Percentiles rank a stretch among this genome's conserved stretches.
Evolutionary conservation across 2,329 filamentous ascomycete species (phyloP).

Genomic region (Calonectria multiphialidica): DNA sequence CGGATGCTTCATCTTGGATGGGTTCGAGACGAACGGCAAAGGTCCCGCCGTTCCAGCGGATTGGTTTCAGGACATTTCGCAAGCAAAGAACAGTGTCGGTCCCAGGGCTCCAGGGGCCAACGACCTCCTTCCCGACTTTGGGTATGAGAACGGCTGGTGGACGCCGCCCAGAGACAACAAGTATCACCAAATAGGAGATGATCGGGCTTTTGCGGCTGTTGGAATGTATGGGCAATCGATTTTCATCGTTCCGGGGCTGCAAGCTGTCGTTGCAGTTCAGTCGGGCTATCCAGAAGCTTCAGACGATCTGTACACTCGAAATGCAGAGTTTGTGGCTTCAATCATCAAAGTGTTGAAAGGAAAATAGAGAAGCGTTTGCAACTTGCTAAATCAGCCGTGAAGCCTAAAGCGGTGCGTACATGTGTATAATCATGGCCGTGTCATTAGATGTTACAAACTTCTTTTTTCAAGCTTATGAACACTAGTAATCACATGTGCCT

Average conservation of each 20-base stretch:
- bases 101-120: not conserved
- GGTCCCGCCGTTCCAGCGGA: not conserved
- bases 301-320: not conserved
- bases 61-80: not conserved
- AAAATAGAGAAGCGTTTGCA: too few species aligned
- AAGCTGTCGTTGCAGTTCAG: not conserved
- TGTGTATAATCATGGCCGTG: too few species aligned
- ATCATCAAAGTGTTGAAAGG: not conserved
- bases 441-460: too few species aligned
- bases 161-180: not conserved
- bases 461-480: too few species aligned
- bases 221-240: not conserved
- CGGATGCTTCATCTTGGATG: not conserved
- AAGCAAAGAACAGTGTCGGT: not conserved
- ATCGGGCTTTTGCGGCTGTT: not conserved
- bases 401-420: too few species aligned
- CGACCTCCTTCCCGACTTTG: not conserved
- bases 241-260: not conserved
- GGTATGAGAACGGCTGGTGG: not conserved
- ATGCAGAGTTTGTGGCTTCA: not conserved
- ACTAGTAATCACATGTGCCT: too few species aligned
- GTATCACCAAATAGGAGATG: not conserved
- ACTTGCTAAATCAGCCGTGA: too few species aligned
- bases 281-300: constrained; percentile 1
- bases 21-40: not conserved